Evolutionary conservation across 2,329 filamentous ascomycete genomes (phyloP).

Genomic region (Alternaria dauci): DNA sequence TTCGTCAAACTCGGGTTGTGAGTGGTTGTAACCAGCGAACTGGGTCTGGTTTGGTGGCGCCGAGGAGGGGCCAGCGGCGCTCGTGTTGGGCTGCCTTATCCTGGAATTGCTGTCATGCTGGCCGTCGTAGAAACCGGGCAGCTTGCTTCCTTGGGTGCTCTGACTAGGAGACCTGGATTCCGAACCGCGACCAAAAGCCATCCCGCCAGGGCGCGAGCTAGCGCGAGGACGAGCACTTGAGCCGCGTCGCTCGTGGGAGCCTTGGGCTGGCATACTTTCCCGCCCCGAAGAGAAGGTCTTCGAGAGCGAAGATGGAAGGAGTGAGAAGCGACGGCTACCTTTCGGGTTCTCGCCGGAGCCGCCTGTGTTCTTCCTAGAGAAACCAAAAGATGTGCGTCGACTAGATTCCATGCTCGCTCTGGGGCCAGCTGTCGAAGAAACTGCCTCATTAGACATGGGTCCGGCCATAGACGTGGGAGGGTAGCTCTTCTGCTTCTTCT

Average conservation of each 20-base stretch:
- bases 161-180: conserved; percentile 56
- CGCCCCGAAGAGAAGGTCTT: conserved; percentile 54
- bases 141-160: conserved; percentile 55
- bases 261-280: conserved; percentile 41
- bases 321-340: conserved; percentile 59
- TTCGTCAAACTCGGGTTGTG: conserved; percentile 43
- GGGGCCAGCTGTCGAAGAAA: conserved; percentile 31
- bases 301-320: conserved; percentile 60
- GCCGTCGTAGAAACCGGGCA: conserved; percentile 55
- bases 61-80: conserved; percentile 40
- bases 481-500: conserved; percentile 75
- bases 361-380: conserved; percentile 57
- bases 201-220: conserved; percentile 48
- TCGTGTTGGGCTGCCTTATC: conserved; percentile 28
- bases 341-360: conserved; percentile 46
- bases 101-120: conserved; percentile 45
- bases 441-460: conserved; percentile 67
- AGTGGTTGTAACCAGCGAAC: conserved; percentile 39
- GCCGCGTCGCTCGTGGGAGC: conserved; percentile 46
- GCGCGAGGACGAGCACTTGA: conserved; percentile 41
- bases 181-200: conserved; percentile 55
- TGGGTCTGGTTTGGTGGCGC: conserved; percentile 49
- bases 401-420: conserved; percentile 60
- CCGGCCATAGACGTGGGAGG: conserved; percentile 92
- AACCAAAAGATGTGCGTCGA: conserved; percentile 60